Evolutionary conservation across 768 basidiomycete genomes (phyloP).

Genomic region (Sarcodon sp.): DNA sequence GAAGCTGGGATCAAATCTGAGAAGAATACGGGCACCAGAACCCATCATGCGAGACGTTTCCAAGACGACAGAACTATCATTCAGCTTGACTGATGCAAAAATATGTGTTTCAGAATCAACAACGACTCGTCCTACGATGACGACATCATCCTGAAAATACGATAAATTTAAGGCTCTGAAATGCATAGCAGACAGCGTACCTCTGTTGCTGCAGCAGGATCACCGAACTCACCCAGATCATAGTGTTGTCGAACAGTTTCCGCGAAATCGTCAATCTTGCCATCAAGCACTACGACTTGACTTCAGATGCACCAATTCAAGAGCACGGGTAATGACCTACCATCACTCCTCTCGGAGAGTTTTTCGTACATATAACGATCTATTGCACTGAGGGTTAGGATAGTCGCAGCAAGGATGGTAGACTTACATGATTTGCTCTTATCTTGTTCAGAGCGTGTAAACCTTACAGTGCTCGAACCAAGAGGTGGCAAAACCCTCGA

Average conservation of each 20-base stretch:
- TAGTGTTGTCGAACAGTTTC: constrained; percentile 64
- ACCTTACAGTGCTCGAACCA: constrained; percentile 16
- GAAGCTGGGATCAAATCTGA: constrained; percentile 57
- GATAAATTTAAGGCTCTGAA: neutral
- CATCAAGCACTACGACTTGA: constrained; percentile 53
- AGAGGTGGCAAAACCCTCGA: constrained; percentile 5
- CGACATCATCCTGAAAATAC: constrained; percentile 19
- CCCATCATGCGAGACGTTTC: constrained; percentile 77
- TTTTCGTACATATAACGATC: constrained; percentile 96
- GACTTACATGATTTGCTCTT: constrained; percentile 46
- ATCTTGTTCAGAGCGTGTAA: constrained; percentile 18
- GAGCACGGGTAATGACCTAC: constrained; percentile 22
- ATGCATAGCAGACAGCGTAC: constrained; percentile 16
- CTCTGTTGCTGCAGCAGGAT: constrained; percentile 52
- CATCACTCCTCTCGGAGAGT: constrained; percentile 70
- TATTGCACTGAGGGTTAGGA: constrained; percentile 28
- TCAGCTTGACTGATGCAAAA: constrained; percentile 46
- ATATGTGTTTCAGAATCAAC: constrained; percentile 44
- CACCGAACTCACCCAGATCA: constrained; percentile 59
- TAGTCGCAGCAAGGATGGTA: neutral
- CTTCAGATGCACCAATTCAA: neutral
- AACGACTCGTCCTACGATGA: constrained; percentile 16
- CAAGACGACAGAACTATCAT: constrained; percentile 60
- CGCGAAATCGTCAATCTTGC: constrained; percentile 77
- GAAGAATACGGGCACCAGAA: constrained; percentile 51